These are phyloP conservation scores for Fusarium sp. DNA, from an alignment of 2,329 filamentous ascomycete genomes.

Conservation along the genomic window DNA sequence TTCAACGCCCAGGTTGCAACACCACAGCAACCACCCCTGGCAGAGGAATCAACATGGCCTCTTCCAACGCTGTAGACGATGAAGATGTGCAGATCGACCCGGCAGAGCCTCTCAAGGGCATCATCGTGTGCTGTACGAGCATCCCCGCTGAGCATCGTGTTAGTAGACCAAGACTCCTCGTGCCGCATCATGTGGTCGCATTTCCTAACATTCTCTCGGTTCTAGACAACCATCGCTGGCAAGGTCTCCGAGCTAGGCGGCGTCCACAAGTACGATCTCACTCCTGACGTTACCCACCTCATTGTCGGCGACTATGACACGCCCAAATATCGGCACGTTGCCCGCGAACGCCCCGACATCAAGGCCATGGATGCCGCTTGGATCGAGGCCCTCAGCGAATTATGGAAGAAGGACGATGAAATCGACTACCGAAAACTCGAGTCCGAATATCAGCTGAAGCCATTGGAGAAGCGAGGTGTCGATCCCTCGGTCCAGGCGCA, in stretches of 20 bases:
- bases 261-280: slow-evolving; percentile 87
- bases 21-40: slow-evolving; percentile 16
- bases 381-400: slow-evolving; percentile 81
- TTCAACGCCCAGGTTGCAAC: slow-evolving; percentile 22
- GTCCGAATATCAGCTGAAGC: slow-evolving; percentile 69
- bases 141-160: slow-evolving; percentile 78
- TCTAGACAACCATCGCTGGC: slow-evolving; percentile 65
- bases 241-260: slow-evolving; percentile 86
- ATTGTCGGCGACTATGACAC: slow-evolving; percentile 91
- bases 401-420: slow-evolving; percentile 85
- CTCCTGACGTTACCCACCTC: slow-evolving; percentile 94
- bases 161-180: slow-evolving; percentile 60
- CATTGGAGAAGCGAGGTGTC: slow-evolving; percentile 67
- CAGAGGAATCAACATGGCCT: slow-evolving; percentile 43
- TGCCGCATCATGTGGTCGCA: not conserved
- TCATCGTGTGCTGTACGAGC: slow-evolving; percentile 89
- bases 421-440: slow-evolving; percentile 80
- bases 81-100: slow-evolving; percentile 59
- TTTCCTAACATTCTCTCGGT: slow-evolving; percentile 2
- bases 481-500: slow-evolving; percentile 44
- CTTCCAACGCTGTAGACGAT: slow-evolving; percentile 37
- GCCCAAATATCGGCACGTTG: slow-evolving; percentile 95
- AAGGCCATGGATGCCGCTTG: slow-evolving; percentile 84
- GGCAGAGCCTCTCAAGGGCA: slow-evolving; percentile 73
- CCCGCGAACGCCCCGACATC: slow-evolving; percentile 87